phyloP scores from a whole-genome alignment of 768 basidiomycete species.

The Sarcomyxa edulis region DNA sequence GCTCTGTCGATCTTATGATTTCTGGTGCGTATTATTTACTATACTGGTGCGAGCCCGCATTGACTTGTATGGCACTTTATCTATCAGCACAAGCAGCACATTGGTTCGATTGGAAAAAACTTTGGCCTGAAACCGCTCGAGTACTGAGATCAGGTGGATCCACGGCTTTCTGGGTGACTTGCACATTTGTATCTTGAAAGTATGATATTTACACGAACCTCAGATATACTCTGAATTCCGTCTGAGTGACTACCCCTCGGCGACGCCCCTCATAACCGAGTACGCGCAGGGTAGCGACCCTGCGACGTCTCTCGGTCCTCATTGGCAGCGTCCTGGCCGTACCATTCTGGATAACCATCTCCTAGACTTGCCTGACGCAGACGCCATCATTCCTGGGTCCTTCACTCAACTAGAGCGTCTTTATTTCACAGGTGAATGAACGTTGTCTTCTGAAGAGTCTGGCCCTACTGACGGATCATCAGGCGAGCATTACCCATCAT shows the following conservation, averaged over 20 bases:
- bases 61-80: slow-evolving; percentile 1
- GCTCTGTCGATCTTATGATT: slow-evolving; percentile 60
- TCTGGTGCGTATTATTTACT: slow-evolving; percentile 43
- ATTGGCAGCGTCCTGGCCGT: slow-evolving; percentile 81
- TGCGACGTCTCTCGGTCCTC: slow-evolving; percentile 52
- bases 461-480: no score
- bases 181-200: neutral
- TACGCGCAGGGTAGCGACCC: slow-evolving; percentile 61
- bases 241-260: slow-evolving; percentile 52
- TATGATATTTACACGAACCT: neutral
- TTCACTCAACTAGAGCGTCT: slow-evolving; percentile 44
- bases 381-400: slow-evolving; percentile 22
- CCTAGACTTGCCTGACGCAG: slow-evolving; percentile 58
- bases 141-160: slow-evolving; percentile 59
- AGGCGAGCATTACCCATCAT: slow-evolving; percentile 40
- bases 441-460: neutral
- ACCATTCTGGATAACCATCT: slow-evolving; percentile 70
- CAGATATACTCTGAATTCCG: slow-evolving; percentile 70
- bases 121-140: slow-evolving; percentile 65
- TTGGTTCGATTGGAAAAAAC: slow-evolving; percentile 72
- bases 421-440: slow-evolving; percentile 50
- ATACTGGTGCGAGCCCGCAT: neutral
- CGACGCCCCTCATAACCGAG: slow-evolving; percentile 52
- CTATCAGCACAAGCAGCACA: slow-evolving; percentile 68
- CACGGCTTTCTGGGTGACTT: slow-evolving; percentile 67